A percentile compares a stretch with the other conserved stretches of the same genome.
These are phyloP conservation scores for Lactarius sp. DNA, from an alignment of 768 basidiomycete genomes.

Conservation along the genomic window DNA sequence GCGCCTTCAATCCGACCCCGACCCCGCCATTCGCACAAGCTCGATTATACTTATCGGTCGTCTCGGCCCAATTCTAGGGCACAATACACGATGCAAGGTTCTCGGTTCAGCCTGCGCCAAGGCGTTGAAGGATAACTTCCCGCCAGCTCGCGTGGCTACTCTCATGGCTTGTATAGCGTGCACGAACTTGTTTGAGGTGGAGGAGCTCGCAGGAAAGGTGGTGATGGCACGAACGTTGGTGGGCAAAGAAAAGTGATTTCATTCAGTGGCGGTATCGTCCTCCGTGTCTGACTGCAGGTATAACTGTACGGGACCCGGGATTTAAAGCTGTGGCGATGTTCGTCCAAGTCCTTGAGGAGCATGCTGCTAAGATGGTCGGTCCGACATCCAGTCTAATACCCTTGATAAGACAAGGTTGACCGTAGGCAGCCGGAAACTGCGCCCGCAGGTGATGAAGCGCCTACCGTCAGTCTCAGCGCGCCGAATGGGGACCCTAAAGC, in stretches of 20 bases:
- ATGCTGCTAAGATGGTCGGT: constrained; percentile 79
- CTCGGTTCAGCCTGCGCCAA: constrained; percentile 91
- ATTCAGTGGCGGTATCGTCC: neutral
- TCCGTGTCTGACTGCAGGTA: constrained; percentile 32
- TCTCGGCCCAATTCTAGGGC: constrained; percentile 69
- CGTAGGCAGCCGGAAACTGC: constrained; percentile 52
- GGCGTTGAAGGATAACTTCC: constrained; percentile 85
- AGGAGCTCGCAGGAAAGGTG: constrained; percentile 86
- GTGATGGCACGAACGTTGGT: constrained; percentile 38
- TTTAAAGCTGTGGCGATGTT: constrained; percentile 91
- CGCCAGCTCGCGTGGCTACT: constrained; percentile 90
- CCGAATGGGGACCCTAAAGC: constrained; percentile 31
- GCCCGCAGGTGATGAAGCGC: constrained; percentile 26
- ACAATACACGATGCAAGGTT: constrained; percentile 93
- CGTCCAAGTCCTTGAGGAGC: constrained; percentile 72
- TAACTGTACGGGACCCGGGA: constrained; percentile 91
- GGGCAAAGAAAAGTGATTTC: constrained; percentile 65
- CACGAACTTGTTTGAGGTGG: constrained; percentile 79
- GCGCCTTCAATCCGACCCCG: constrained; percentile 62
- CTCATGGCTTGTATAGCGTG: constrained; percentile 94
- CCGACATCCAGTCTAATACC: constrained; percentile 7
- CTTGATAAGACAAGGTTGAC: neutral
- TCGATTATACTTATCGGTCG: constrained; percentile 95
- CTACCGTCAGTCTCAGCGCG: constrained; percentile 23
- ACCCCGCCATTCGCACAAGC: constrained; percentile 94